These are phyloP conservation scores for Dothideomycetidae sp. DNA, from an alignment of 2,329 filamentous ascomycete species.

Conservation along the genomic window DNA sequence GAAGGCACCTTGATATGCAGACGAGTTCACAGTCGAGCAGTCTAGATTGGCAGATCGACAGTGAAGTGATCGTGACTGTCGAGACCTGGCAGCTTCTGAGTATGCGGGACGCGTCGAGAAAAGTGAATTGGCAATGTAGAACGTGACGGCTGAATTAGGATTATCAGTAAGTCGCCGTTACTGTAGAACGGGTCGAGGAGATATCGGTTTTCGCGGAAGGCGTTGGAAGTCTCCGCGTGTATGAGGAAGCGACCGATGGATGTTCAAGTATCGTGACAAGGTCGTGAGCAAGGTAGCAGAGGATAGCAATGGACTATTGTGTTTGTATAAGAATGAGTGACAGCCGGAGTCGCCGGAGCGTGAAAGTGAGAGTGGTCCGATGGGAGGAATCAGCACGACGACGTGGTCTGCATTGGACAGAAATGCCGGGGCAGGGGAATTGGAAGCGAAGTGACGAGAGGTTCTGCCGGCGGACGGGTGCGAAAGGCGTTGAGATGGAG, in stretches of 20 bases:
- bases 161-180: conserved; percentile 9
- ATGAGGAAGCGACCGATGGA: background rate
- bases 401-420: background rate
- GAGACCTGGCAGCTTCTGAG: conserved; percentile 1
- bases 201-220: conserved; percentile 4
- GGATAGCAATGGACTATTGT: background rate
- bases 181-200: conserved; percentile 9
- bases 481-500: conserved; percentile 7
- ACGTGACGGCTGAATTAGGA: conserved; percentile 8
- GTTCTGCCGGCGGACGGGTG: background rate
- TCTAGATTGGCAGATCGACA: conserved; percentile 10
- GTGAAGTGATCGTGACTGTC: conserved; percentile 9
- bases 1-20: background rate
- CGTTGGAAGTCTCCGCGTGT: conserved; percentile 3
- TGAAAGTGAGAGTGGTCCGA: too few relatives aligned
- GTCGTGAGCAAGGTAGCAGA: background rate
- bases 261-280: background rate
- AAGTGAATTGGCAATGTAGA: conserved; percentile 3
- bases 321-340: background rate
- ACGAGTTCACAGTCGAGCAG: too few relatives aligned
- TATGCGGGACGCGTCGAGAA: conserved; percentile 6
- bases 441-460: background rate
- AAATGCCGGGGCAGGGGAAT: background rate
- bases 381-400: background rate
- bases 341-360: background rate